phyloP scores from a whole-genome alignment of 768 basidiomycete species.

The Psilocybe cyanescens region DNA sequence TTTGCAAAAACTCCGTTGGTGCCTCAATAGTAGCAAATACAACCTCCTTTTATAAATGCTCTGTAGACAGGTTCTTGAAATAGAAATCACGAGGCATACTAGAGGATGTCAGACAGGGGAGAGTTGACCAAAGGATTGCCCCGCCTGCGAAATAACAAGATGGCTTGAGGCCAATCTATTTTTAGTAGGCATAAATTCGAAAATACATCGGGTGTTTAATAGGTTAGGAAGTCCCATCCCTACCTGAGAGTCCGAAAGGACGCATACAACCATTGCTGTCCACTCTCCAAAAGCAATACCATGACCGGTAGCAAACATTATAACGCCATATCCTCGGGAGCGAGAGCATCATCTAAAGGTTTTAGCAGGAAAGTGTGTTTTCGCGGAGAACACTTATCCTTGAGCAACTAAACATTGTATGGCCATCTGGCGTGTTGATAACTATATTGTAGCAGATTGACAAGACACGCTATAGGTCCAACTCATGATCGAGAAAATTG shows the following conservation, averaged over 20 bases:
- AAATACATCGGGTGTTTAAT: constrained; percentile 3
- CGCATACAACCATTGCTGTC: not conserved
- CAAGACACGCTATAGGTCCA: not conserved
- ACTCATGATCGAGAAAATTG: not conserved
- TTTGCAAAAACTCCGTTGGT: not conserved
- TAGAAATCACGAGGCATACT: not conserved
- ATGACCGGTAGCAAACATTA: not conserved
- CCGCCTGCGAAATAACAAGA: not conserved
- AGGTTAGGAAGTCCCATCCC: not conserved
- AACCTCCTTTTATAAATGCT: not conserved
- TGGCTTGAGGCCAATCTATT: not conserved
- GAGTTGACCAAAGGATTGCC: not conserved
- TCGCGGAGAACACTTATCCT: too few species aligned
- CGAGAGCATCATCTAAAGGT: not conserved
- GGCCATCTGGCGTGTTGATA: not conserved
- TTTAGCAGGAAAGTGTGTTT: not conserved
- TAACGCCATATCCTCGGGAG: not conserved
- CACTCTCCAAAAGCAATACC: not conserved
- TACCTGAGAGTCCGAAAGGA: not conserved
- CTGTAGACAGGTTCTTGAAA: not conserved
- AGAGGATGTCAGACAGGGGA: not conserved
- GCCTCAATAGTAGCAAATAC: not conserved
- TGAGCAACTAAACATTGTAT: not conserved
- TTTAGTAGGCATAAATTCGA: not conserved
- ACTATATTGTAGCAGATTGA: not conserved